phyloP scores from a whole-genome alignment of 805 yeast genomes.

The Yarrowia sp. region DNA sequence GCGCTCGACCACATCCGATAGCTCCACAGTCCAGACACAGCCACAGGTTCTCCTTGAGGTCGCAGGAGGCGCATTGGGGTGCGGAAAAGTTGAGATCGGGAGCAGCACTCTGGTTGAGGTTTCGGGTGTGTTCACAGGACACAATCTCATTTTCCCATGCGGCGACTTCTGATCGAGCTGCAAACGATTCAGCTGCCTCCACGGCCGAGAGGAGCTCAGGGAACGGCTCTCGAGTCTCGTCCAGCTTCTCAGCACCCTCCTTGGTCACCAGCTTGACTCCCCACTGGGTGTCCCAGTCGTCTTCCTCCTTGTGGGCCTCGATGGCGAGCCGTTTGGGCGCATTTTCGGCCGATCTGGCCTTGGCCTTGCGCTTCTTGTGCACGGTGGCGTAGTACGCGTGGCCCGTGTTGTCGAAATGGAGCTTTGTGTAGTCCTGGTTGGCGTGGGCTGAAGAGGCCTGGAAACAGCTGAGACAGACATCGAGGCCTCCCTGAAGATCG shows the following conservation, averaged over 20 bases:
- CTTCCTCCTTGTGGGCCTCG: conserved; percentile 67
- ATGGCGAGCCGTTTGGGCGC: conserved; percentile 64
- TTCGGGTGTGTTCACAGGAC: conserved; percentile 78
- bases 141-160: conserved; percentile 91
- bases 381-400: conserved; percentile 69
- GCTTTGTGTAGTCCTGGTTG: conserved; percentile 63
- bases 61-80: conserved; percentile 52
- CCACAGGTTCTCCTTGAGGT: conserved; percentile 82
- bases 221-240: conserved; percentile 47
- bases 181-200: conserved; percentile 63
- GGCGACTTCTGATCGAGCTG: conserved; percentile 70
- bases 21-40: conserved; percentile 88
- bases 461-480: conserved; percentile 76
- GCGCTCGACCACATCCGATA: conserved; percentile 94
- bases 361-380: conserved; percentile 58
- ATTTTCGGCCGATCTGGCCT: conserved; percentile 44
- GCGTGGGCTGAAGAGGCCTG: conserved; percentile 63
- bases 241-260: conserved; percentile 45
- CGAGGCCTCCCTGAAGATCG: conserved; percentile 63
- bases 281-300: conserved; percentile 59
- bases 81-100: conserved; percentile 39
- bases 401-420: conserved; percentile 61
- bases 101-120: conserved; percentile 54
- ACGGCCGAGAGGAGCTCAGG: conserved; percentile 55
- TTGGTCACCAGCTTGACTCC: conserved; percentile 51